Evolutionary conservation across 2,329 filamentous ascomycete genomes (phyloP).

Genomic region (Sclerotinia trifoliorum): DNA sequence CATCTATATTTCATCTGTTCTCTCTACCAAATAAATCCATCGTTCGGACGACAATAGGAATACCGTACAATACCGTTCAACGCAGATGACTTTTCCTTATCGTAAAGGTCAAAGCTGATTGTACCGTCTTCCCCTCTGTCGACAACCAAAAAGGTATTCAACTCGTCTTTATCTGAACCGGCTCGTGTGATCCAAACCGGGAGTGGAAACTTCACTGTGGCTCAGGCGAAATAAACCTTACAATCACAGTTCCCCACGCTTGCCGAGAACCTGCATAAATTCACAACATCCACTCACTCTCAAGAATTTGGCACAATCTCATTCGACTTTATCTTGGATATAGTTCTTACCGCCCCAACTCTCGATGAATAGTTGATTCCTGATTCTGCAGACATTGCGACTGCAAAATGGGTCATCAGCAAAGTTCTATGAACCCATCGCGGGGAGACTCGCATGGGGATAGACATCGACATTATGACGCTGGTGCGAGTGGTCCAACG

Average conservation of each 20-base stretch:
- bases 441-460: conserved; percentile 34
- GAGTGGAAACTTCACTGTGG: conserved; percentile 22
- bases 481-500: conserved; percentile 29
- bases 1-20: neutral
- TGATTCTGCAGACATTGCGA: conserved; percentile 31
- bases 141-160: conserved; percentile 12
- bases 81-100: conserved; percentile 32
- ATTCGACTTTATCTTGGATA: conserved; percentile 22
- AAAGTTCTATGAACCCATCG: conserved; percentile 35
- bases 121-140: conserved; percentile 14
- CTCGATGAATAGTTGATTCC: conserved; percentile 36
- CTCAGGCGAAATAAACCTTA: conserved; percentile 23
- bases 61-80: conserved; percentile 8
- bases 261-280: conserved; percentile 33
- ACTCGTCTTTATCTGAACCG: conserved; percentile 27
- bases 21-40: neutral
- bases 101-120: conserved; percentile 31
- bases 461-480: conserved; percentile 29
- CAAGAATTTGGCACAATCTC: conserved; percentile 15
- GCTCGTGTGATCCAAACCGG: conserved; percentile 30
- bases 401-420: conserved; percentile 38
- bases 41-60: conserved; percentile 3
- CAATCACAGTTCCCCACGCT: conserved; percentile 32
- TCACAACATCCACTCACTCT: conserved; percentile 28
- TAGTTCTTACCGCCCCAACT: neutral